Evolutionary conservation across 331 rosid genomes (phyloP).

Genomic region (Malus hybrid): DNA sequence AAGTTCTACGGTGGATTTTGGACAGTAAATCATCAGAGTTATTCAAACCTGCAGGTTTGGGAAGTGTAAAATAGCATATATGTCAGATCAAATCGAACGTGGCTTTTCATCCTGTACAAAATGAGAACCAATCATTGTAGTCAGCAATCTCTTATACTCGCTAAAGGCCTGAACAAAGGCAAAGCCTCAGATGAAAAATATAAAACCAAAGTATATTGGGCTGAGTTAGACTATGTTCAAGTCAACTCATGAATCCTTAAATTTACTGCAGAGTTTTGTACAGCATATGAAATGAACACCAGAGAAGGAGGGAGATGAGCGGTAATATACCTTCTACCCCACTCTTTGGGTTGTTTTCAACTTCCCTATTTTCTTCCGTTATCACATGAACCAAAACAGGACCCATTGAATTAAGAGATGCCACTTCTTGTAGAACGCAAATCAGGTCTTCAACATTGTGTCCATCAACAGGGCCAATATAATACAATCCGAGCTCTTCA

Average conservation of each 20-base stretch:
- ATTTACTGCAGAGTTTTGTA: neutral
- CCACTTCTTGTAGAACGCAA: constrained; percentile 77
- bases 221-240: neutral
- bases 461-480: constrained; percentile 98
- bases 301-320: neutral
- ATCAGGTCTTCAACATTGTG: constrained; percentile 74
- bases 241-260: neutral
- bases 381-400: constrained; percentile 89
- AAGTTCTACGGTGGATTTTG: constrained; percentile 37
- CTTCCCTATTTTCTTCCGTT: constrained; percentile 60
- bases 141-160: neutral
- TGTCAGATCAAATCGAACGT: constrained; percentile 5
- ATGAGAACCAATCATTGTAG: constrained; percentile 13
- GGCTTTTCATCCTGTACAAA: neutral
- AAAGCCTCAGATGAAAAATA: neutral
- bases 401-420: constrained; percentile 84
- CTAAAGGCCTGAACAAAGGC: neutral
- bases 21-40: constrained; percentile 16
- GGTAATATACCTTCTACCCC: constrained; percentile 14
- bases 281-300: constrained; percentile 3
- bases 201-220: neutral
- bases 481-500: constrained; percentile 95
- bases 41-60: constrained; percentile 41
- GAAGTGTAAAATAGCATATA: neutral
- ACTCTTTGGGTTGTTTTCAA: constrained; percentile 30